Conservation (phyloP, 139 green algal genomes). For the Bryopsis sp. region DNA sequence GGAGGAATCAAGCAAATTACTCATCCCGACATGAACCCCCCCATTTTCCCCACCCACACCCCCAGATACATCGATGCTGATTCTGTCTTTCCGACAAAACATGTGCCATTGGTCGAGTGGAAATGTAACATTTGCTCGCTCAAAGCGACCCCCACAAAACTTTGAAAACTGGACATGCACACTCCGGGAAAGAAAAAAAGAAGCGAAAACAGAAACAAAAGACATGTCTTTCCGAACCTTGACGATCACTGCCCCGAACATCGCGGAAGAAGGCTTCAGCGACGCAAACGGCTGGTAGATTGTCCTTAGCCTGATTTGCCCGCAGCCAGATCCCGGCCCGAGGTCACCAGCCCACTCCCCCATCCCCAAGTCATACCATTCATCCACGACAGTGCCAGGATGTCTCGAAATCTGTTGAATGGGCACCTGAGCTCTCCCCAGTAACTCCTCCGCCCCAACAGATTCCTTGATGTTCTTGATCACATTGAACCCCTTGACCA, state of each 20-base stretch:
- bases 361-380: background rate
- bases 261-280: background rate
- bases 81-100: too few relatives aligned
- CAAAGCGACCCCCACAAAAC: too few relatives aligned
- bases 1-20: too few relatives aligned
- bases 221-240: too few relatives aligned
- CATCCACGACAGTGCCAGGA: background rate
- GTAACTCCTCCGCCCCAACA: slow-evolving; percentile 1
- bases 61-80: too few relatives aligned
- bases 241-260: slow-evolving; percentile 4
- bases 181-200: too few relatives aligned
- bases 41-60: too few relatives aligned
- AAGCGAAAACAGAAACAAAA: too few relatives aligned
- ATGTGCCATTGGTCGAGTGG: too few relatives aligned
- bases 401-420: background rate
- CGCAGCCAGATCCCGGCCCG: background rate
- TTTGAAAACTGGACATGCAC: too few relatives aligned
- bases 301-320: slow-evolving; percentile 4
- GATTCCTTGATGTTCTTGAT: slow-evolving; percentile 18
- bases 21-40: too few relatives aligned
- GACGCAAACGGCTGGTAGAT: slow-evolving; percentile 9
- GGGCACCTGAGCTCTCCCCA: background rate
- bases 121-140: too few relatives aligned
- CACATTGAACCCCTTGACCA: slow-evolving; percentile 12
- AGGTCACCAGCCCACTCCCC: background rate